Base-by-base conservation (phyloP, 2,329 filamentous ascomycete genomes). In the Dendrostoma leiphaemia region DNA sequence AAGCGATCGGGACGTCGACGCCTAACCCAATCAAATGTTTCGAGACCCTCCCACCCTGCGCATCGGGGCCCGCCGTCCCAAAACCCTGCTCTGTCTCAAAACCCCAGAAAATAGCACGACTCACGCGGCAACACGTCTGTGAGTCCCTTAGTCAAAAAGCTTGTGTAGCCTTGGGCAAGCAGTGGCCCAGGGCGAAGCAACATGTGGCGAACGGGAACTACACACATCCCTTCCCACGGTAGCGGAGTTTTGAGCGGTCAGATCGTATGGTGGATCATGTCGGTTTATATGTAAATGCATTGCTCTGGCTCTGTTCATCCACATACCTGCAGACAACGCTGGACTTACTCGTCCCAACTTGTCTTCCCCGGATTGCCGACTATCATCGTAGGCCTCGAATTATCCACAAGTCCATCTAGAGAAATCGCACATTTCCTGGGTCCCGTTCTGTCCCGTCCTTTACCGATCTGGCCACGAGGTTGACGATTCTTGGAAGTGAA, bases 91-190 rank as follows among this genome's bases (percentile, higher is more conserved):
- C 28, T 53, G 51, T 53, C 51, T 46, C 51, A 49, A 48, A 21
- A 48, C 44, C 51, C 51, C 29, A 43, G 51, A n/a, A 37, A 31
- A 49, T 53, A 34, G 51, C 29, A 49, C 50, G 34, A 53, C 48
- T 19, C 4, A 6, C 31, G n/a, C 13, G 24, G 44, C 44, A 34
- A 38, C 51, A 48, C 2, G 17, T 48, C 31, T 43, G 45, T 53
- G 15, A n/a, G 28, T 28, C 50, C 46, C 23, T n/a, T n/a, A n/a
- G n/a, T n/a, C n/a, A n/a, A n/a, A n/a, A n/a, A n/a, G n/a, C n/a
- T n/a, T n/a, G n/a, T n/a, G n/a, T n/a, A n/a, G n/a, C n/a, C n/a
- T n/a, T n/a, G n/a, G n/a, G n/a, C n/a, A n/a, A n/a, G n/a, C n/a
- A n/a, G n/a, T n/a, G n/a, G n/a, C n/a, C n/a, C n/a, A n/a, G n/a